Conservation (phyloP, 129 eudicot genomes). For the Logfia minima region DNA sequence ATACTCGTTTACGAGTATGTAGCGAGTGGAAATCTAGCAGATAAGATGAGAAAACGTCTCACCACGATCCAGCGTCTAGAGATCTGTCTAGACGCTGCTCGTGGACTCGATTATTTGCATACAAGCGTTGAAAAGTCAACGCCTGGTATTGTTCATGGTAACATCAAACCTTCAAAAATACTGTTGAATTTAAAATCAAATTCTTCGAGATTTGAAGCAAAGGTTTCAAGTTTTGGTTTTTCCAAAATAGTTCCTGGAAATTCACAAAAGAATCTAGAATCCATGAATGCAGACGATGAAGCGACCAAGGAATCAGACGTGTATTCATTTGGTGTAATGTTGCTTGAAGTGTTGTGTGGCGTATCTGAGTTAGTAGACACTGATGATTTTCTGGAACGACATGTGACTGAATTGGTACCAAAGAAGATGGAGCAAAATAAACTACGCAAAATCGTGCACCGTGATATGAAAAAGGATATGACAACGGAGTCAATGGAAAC, state of each 20-base stretch:
- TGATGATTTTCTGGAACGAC: conserved; percentile 38
- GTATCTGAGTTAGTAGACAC: conserved; percentile 35
- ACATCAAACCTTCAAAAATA: conserved; percentile 25
- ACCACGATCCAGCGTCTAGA: conserved; percentile 34
- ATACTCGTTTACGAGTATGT: conserved; percentile 36
- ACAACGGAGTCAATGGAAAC: conserved; percentile 31
- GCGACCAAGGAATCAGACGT: conserved; percentile 32
- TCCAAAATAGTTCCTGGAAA: conserved; percentile 36
- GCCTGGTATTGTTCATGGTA: conserved; percentile 32
- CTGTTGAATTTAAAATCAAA: conserved; percentile 29
- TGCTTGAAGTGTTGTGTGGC: conserved; percentile 35
- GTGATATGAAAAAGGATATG: conserved; percentile 29
- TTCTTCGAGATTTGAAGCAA: conserved; percentile 26
- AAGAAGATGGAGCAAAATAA: conserved; percentile 28
- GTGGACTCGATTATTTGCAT: conserved; percentile 35
- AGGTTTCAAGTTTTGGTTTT: conserved; percentile 37
- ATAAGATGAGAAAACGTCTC: conserved; percentile 35
- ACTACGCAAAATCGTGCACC: conserved; percentile 27
- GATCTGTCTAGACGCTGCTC: conserved; percentile 42
- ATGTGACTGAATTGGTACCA: conserved; percentile 41
- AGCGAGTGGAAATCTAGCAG: conserved; percentile 28
- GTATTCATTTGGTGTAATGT: conserved; percentile 34
- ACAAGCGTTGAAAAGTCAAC: conserved; percentile 17
- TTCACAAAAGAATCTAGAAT: conserved; percentile 15
- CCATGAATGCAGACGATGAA: neutral